Percentiles rank a stretch among this genome's conserved stretches.
Evolutionary conservation across 257 asterid genomes (phyloP).

Genomic region (Solanum virginianum): DNA sequence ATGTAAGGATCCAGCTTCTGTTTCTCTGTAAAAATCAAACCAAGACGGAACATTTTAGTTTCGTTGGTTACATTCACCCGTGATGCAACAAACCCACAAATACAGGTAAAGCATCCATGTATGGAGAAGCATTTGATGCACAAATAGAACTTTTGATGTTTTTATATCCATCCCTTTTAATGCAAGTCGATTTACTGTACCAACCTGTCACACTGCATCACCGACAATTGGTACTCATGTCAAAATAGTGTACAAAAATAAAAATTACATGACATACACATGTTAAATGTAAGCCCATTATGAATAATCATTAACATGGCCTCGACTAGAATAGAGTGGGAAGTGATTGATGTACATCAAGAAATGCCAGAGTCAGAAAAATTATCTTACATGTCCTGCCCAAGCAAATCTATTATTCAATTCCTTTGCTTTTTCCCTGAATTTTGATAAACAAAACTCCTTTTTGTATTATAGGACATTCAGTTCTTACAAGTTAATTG

Average conservation of each 20-base stretch:
- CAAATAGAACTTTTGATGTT: neutral
- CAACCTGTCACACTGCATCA: neutral
- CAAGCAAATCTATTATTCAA: neutral
- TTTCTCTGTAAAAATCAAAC: neutral
- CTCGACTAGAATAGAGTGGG: too few relatives aligned
- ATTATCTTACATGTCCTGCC: neutral
- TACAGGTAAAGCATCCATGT: neutral
- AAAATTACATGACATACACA: neutral
- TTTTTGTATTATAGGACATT: neutral
- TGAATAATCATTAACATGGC: neutral
- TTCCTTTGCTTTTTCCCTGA: neutral
- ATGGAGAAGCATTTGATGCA: neutral
- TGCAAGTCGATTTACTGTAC: neutral
- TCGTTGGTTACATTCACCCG: neutral
- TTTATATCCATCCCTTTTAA: neutral
- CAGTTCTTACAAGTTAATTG: too few relatives aligned
- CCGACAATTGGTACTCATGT: neutral
- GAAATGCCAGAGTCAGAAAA: neutral
- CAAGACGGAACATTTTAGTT: neutral
- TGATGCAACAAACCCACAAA: neutral
- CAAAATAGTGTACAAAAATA: neutral
- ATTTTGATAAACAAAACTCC: neutral
- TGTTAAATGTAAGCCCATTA: neutral
- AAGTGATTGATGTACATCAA: neutral
- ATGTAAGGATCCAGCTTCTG: too few relatives aligned